These are phyloP conservation scores for Carex pumila DNA, from an alignment of 176 grass and related monocot genomes.

Conservation along the genomic window DNA sequence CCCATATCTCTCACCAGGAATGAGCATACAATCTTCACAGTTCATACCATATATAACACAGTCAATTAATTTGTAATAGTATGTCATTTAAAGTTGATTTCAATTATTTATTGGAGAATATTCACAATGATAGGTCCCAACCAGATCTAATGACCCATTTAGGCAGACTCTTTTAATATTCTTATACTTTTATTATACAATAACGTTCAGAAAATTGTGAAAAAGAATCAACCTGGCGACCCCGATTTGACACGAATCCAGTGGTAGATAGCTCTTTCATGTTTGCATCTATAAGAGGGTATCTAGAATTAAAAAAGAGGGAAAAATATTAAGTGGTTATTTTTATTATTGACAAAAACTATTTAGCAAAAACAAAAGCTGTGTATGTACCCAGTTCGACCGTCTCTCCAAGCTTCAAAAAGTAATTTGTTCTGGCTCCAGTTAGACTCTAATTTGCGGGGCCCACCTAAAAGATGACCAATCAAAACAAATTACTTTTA, in stretches of 20 bases:
- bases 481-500: background rate
- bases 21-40: slow-evolving; percentile 74
- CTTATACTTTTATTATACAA: background rate
- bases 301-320: slow-evolving; percentile 31
- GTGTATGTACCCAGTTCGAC: slow-evolving; percentile 44
- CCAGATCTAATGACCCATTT: no score
- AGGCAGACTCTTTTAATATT: background rate
- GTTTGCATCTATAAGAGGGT: slow-evolving; percentile 93
- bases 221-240: slow-evolving; percentile 49
- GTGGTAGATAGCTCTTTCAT: slow-evolving; percentile 83
- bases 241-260: slow-evolving; percentile 92
- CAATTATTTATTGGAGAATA: background rate
- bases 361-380: background rate
- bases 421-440: slow-evolving; percentile 56
- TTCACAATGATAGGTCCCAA: no score
- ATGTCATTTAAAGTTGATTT: background rate
- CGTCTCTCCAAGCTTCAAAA: no score
- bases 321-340: background rate
- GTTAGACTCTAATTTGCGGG: slow-evolving; percentile 51
- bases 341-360: background rate
- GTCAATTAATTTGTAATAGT: background rate
- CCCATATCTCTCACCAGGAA: slow-evolving; percentile 97
- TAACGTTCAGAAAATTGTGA: background rate
- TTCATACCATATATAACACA: background rate
- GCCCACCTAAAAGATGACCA: slow-evolving; percentile 46